Evolutionary conservation across 495 filamentous ascomycete species (phyloP), one percentile per base, ranked within the genome.

Genomic region (Penicillium odoratum): DNA sequence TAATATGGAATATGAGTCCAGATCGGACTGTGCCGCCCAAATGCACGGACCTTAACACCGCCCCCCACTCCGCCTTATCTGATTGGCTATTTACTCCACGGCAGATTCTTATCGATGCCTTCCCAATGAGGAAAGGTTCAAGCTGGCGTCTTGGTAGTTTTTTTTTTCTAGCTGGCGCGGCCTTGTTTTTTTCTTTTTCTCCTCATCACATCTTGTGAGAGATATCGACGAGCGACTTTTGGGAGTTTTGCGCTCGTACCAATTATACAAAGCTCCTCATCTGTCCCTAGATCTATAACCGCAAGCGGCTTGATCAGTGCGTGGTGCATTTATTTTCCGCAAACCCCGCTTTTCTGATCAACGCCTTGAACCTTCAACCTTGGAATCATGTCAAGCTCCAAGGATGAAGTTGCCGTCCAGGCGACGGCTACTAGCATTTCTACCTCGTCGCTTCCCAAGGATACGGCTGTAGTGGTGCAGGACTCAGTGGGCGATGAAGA

Each of bases 171-270:
- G 33, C 29, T 26, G 10, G 26, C 21, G 21, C 33, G 25, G 15
- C 44, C 16, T 34, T 25, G 30, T 52, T 54, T 62, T 55, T 57
- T 57, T 48, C 40, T 48, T 43, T 1, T 45, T 47, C 52, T 55
- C 34, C 53, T 28, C 44, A 40, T 26, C 43, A 13, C 47, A 38
- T 45, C 15, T 21, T 45, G 30, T 66, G n/a, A 33, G 13, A 34
- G 15, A 9, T 18, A 58, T 58, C 63, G 61, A 67, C 79, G 79
- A 79, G 78, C 78, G 80, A 83, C 80, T 83, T 83, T 72, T 64
- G 74, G 76, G 74, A 76, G 80, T 79, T 83, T 83, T 83, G 79
- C 80, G 80, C 78, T 81, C 79, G 80, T 75, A 65, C 43, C 65
- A 65, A 54, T 46, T 47, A 55, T 44, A 81, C 80, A 82, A 81